phyloP scores from a whole-genome alignment of 2,329 filamentous ascomycete species.

The Xylariaceae sp. region DNA sequence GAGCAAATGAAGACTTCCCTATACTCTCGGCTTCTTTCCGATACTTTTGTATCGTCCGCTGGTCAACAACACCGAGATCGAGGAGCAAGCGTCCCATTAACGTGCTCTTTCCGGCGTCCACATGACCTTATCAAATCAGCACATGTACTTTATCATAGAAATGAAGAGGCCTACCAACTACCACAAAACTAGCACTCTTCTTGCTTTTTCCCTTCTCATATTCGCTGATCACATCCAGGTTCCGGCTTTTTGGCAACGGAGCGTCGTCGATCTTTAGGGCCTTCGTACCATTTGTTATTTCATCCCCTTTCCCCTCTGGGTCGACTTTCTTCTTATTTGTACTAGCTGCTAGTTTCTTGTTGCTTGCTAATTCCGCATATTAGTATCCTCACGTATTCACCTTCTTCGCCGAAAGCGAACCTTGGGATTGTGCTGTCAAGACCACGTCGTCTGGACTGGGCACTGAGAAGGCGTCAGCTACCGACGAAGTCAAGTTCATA shows the following conservation, averaged over 20 bases:
- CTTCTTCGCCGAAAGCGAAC: constrained; percentile 65
- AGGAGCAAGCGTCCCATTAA: constrained; percentile 93
- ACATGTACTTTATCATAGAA: constrained; percentile 2
- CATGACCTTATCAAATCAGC: constrained; percentile 67
- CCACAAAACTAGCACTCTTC: constrained; percentile 85
- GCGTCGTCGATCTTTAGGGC: constrained; percentile 52
- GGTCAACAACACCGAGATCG: constrained; percentile 85
- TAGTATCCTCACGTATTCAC: constrained; percentile 56
- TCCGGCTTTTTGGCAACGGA: constrained; percentile 69
- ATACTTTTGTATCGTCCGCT: constrained; percentile 86
- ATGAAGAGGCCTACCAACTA: constrained; percentile 68
- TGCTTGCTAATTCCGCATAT: constrained; percentile 55
- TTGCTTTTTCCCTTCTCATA: constrained; percentile 76
- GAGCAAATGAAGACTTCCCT: constrained; percentile 92
- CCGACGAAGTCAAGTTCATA: constrained; percentile 50
- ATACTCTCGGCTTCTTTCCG: constrained; percentile 86
- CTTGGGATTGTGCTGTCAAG: constrained; percentile 84
- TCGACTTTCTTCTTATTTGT: constrained; percentile 45
- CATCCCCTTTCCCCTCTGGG: constrained; percentile 41
- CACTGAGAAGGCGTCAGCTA: constrained; percentile 70
- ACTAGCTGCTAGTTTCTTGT: constrained; percentile 43
- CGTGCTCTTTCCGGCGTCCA: constrained; percentile 97
- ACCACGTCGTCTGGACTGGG: constrained; percentile 94
- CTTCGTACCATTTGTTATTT: constrained; percentile 39
- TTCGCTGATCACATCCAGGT: constrained; percentile 81